Conservation (phyloP, 1,139 yeast genomes). For the Spathaspora sp. region DNA sequence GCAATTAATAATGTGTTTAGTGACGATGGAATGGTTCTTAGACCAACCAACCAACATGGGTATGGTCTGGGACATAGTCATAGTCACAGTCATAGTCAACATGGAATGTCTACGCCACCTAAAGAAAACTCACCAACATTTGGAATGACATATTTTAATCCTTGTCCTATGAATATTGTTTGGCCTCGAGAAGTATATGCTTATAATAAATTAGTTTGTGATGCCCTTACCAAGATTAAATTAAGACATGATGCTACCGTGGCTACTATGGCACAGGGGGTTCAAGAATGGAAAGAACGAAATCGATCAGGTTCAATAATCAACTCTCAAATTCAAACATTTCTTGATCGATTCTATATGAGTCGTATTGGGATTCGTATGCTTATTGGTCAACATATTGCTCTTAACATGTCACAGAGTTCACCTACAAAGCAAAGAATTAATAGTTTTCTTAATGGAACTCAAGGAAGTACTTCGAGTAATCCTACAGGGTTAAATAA, state of each 20-base stretch:
- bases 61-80: constrained; percentile 4
- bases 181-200: constrained; percentile 79
- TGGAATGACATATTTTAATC: constrained; percentile 60
- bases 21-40: constrained; percentile 56
- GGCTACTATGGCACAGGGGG: constrained; percentile 91
- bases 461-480: constrained; percentile 11
- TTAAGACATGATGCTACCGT: constrained; percentile 91
- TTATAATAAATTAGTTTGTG: constrained; percentile 67
- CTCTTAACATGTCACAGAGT: constrained; percentile 66
- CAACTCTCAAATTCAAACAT: constrained; percentile 70
- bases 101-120: constrained; percentile 10
- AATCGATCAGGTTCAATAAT: constrained; percentile 41
- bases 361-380: constrained; percentile 85
- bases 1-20: constrained; percentile 45
- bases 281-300: constrained; percentile 78
- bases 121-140: constrained; percentile 37
- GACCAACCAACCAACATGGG: constrained; percentile 22
- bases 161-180: constrained; percentile 49
- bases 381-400: constrained; percentile 88
- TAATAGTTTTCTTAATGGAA: constrained; percentile 35
- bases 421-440: constrained; percentile 45
- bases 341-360: constrained; percentile 82
- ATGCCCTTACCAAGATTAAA: constrained; percentile 68
- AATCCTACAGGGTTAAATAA: constrained; percentile 18
- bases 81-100: constrained; percentile 6